A percentile compares a stretch with the other conserved stretches of the same genome.
Conservation (phyloP, 805 yeast genomes). For the Cyberlindnera suaveolens region DNA sequence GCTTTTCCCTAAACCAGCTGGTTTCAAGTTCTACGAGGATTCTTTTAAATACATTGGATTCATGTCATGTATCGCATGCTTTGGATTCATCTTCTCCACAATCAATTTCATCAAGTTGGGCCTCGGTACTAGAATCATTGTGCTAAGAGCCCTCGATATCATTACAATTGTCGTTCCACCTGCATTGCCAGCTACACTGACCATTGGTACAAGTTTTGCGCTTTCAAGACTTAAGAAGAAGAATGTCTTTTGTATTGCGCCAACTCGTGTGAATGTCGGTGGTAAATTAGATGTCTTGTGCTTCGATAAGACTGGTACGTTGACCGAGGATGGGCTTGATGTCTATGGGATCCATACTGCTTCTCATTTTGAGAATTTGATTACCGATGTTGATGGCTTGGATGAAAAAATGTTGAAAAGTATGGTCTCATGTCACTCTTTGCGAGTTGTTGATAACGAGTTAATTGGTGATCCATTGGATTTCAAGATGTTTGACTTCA, state of each 20-base stretch:
- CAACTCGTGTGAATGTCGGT: slow-evolving; percentile 92
- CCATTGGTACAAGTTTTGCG: slow-evolving; percentile 95
- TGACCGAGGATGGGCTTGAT: slow-evolving; percentile 95
- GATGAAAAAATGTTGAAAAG: slow-evolving; percentile 32
- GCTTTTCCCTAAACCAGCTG: slow-evolving; percentile 93
- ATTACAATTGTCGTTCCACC: slow-evolving; percentile 98
- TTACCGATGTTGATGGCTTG: slow-evolving; percentile 16
- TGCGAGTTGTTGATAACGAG: slow-evolving; percentile 71
- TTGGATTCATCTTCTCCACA: slow-evolving; percentile 83
- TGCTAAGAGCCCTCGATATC: slow-evolving; percentile 85
- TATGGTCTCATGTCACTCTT: slow-evolving; percentile 73
- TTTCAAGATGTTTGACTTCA: slow-evolving; percentile 86
- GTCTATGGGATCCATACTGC: slow-evolving; percentile 59
- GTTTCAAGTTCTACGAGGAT: slow-evolving; percentile 89
- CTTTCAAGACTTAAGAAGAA: slow-evolving; percentile 62
- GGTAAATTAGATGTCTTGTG: slow-evolving; percentile 88
- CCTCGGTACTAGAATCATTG: slow-evolving; percentile 59
- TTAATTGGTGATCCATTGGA: slow-evolving; percentile 93
- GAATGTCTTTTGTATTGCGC: slow-evolving; percentile 83
- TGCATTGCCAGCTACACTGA: slow-evolving; percentile 93
- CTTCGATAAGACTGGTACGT: slow-evolving; percentile 95
- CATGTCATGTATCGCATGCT: slow-evolving; percentile 77
- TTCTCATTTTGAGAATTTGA: slow-evolving; percentile 24
- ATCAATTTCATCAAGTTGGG: slow-evolving; percentile 76
- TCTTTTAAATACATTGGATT: slow-evolving; percentile 95